Conservation (phyloP, 2,329 filamentous ascomycete genomes). For the Botrytis aclada region DNA sequence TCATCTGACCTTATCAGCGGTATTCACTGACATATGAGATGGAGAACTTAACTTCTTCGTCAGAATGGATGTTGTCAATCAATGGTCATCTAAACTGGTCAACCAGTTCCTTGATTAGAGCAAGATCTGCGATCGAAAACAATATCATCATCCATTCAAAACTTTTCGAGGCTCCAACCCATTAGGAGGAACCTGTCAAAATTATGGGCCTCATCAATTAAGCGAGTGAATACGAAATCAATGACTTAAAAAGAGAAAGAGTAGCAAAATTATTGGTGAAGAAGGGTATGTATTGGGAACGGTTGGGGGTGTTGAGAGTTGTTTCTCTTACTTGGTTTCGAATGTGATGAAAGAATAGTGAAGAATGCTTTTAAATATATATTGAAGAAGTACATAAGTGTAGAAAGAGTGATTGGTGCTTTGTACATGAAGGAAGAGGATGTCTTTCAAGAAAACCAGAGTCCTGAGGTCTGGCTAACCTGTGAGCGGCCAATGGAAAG, state of each 20-base stretch:
- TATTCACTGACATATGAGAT: neutral
- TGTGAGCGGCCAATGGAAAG: no score
- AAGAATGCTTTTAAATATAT: neutral
- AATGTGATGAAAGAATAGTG: neutral
- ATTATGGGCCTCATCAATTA: neutral
- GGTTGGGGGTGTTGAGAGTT: neutral
- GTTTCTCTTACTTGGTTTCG: neutral
- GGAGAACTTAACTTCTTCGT: neutral
- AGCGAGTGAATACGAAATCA: neutral
- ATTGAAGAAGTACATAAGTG: no score
- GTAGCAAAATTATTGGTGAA: neutral
- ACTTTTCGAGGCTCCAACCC: neutral
- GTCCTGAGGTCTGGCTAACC: no score
- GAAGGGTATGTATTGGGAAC: no score
- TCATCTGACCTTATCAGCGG: no score
- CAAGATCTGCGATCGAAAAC: neutral
- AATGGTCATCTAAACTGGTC: neutral
- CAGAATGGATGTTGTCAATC: neutral
- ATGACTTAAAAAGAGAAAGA: neutral
- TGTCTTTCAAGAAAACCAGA: no score
- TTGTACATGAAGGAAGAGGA: no score
- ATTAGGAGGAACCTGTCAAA: neutral
- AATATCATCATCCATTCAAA: neutral
- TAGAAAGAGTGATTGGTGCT: no score
- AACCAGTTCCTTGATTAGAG: neutral